These are phyloP conservation scores for Trichothecium roseum DNA, from an alignment of 2,329 filamentous ascomycete species.

Conservation along the genomic window DNA sequence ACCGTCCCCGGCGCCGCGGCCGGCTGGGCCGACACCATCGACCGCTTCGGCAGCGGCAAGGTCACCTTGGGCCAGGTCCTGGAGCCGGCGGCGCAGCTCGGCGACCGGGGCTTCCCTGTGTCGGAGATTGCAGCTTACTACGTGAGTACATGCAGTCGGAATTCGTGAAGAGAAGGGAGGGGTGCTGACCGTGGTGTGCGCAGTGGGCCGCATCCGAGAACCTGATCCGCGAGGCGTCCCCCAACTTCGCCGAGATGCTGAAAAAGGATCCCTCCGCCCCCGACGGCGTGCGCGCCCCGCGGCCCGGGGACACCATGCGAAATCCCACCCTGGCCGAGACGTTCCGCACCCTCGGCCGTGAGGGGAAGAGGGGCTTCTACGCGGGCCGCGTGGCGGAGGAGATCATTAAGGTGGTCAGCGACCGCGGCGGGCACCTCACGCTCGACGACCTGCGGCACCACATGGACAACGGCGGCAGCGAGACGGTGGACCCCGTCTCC, in stretches of 20 bases:
- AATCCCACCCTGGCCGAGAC: conserved; percentile 74
- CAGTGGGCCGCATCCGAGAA: conserved; percentile 65
- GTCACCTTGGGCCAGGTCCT: conserved; percentile 68
- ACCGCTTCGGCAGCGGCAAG: conserved; percentile 83
- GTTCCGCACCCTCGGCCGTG: conserved; percentile 64
- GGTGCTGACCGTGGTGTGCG: conserved; percentile 2
- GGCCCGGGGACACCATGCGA: conserved; percentile 77
- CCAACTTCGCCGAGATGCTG: conserved; percentile 79
- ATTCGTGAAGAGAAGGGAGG: not conserved
- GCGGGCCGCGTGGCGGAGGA: conserved; percentile 71
- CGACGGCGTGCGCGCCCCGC: conserved; percentile 64
- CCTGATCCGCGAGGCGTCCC: conserved; percentile 60
- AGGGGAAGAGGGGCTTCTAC: conserved; percentile 90
- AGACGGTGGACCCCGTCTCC: conserved; percentile 77
- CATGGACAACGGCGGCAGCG: conserved; percentile 49
- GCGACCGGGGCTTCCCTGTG: conserved; percentile 82
- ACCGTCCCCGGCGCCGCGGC: conserved; percentile 86
- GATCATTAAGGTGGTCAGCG: conserved; percentile 65
- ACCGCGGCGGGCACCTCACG: conserved; percentile 67
- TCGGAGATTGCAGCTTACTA: conserved; percentile 63
- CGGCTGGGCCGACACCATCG: conserved; percentile 84
- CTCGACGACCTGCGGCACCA: conserved; percentile 75
- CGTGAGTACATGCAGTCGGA: conserved; percentile 36
- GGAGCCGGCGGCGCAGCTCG: conserved; percentile 72
- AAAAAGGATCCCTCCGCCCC: conserved; percentile 61